Evolutionary conservation across 129 eudicot genomes (phyloP).

Genomic region (Apium graveolens): DNA sequence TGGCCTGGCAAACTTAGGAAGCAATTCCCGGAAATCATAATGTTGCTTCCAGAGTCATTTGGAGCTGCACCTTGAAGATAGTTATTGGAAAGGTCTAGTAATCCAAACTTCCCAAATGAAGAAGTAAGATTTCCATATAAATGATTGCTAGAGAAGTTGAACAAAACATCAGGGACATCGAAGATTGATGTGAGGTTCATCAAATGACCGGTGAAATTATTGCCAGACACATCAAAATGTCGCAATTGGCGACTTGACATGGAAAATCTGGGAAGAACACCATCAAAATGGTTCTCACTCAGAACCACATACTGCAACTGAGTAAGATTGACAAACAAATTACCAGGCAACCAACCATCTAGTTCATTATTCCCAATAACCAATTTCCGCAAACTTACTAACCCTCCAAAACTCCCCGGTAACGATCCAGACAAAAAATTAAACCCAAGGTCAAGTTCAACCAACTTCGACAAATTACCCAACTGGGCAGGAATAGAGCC

Average conservation of each 20-base stretch:
- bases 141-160: conserved; percentile 56
- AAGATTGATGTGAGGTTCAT: conserved; percentile 22
- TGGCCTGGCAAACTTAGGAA: conserved; percentile 33
- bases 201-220: conserved; percentile 32
- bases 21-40: conserved; percentile 34
- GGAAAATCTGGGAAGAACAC: conserved; percentile 27
- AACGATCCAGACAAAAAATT: conserved; percentile 47
- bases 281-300: conserved; percentile 38
- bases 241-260: conserved; percentile 22
- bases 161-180: conserved; percentile 25
- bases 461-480: conserved; percentile 41
- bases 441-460: conserved; percentile 51
- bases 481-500: conserved; percentile 48
- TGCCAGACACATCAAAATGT: conserved; percentile 29
- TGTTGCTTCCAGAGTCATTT: not conserved
- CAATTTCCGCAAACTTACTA: conserved; percentile 37
- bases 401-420: conserved; percentile 31
- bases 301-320: conserved; percentile 34
- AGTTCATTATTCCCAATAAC: conserved; percentile 37
- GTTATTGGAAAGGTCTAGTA: conserved; percentile 60
- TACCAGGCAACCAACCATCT: conserved; percentile 30
- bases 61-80: conserved; percentile 51
- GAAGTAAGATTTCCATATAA: conserved; percentile 46
- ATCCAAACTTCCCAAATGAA: conserved; percentile 11
- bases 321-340: conserved; percentile 24